A percentile compares a stretch with the other conserved stretches of the same genome.
Conservation (phyloP, 139 green algal genomes). For the Tetraselmis chui region DNA sequence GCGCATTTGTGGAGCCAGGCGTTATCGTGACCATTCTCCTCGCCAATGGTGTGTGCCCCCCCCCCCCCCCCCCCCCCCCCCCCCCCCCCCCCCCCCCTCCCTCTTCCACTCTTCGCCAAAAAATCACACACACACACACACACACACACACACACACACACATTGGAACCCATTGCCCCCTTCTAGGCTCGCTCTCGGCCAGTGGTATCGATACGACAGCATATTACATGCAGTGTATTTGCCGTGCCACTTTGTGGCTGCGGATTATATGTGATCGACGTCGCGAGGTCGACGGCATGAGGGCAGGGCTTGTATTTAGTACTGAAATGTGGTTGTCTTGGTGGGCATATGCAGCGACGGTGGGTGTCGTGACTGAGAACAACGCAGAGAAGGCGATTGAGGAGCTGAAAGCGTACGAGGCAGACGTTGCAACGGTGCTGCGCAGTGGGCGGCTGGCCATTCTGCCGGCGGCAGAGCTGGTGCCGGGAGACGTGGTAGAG, state of each 20-base stretch:
- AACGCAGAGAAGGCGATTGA: conserved; percentile 85
- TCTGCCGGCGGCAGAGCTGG: conserved; percentile 62
- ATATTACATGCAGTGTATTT: no score
- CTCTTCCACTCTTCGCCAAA: neutral
- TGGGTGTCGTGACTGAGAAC: conserved; percentile 87
- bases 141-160: neutral
- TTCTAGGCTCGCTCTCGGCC: no score
- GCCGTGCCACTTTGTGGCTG: no score
- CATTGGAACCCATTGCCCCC: no score
- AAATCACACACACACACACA: neutral
- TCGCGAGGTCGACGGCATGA: no score
- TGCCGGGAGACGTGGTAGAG: conserved; percentile 84
- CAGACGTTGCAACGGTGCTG: conserved; percentile 46
- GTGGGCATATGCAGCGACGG: conserved; percentile 48
- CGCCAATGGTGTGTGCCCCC: conserved; percentile 62
- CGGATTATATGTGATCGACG: no score
- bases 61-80: no score
- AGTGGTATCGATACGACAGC: no score
- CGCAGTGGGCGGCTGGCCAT: conserved; percentile 40
- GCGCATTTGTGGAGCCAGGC: conserved; percentile 67
- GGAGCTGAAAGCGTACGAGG: conserved; percentile 77
- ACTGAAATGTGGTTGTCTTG: neutral
- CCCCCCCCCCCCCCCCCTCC: no score
- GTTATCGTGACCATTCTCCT: conserved; percentile 86
- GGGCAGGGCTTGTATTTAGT: no score